Base-by-base conservation (phyloP, 2,329 filamentous ascomycete genomes). In the Xylariaceae sp. region DNA sequence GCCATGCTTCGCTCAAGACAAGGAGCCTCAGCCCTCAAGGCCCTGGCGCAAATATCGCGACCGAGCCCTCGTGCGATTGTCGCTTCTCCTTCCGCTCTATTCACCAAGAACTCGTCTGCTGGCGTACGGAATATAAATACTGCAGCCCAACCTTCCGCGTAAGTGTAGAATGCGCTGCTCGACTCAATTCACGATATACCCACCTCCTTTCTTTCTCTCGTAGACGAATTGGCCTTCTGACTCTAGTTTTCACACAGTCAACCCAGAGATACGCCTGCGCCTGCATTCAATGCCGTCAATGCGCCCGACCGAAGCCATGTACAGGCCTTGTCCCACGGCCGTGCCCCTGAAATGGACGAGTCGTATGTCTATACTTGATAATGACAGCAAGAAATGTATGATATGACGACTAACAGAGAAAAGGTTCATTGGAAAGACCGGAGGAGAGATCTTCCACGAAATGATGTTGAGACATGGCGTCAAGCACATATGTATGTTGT, bases 401-500 rank as follows among this genome's bases (percentile, higher is more conserved):
- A 15, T 18, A 18, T 45, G 17, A 18, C 35, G 13, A 45, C 54
- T 67, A 48, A 68, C 60, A 13, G 2, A 44, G 7, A 51, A 57
- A 66, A 90, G 88, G 61, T 96, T 97, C 75, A 91, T 97, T 71
- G 93, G 93, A 64, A 93, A 92, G 82, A 96, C 86, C 53, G 93
- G 94, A 72, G 94, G 94, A 72, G 88, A 97, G 76, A 97, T 97
- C 69, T 96, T 97, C 77, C 92, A 97, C 76, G 93, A 97, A 78
- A 97, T 97, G 93, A 97, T 99, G 92, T 82, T 96, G 63, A 84
- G 93, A 71, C 89, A 93, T 69, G 84, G 82, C 68, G 93, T 99
- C 58, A 94, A 97, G 79, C 91, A 97, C 75, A 84, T 97, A 72
- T 97, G 91, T 96, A 82, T 73, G 90, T 87, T 51, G 23, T 9